These are phyloP conservation scores for Aristolochia fimbriata DNA, from an alignment of 164 flowering plant species.

Conservation along the genomic window DNA sequence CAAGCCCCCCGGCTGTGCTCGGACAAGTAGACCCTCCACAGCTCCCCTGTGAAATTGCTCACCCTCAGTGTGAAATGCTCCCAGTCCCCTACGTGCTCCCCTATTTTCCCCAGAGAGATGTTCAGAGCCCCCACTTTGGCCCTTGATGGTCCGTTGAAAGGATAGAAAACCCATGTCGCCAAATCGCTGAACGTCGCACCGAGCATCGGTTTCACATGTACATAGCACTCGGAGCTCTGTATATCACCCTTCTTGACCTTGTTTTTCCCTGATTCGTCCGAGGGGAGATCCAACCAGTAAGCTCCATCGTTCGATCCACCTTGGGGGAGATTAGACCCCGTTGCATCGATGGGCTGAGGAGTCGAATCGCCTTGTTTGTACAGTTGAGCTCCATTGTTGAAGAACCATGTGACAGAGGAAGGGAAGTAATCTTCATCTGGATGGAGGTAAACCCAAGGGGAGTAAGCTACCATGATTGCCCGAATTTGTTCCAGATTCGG, in stretches of 20 bases:
- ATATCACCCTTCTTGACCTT: slow-evolving; percentile 57
- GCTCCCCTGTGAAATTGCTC: slow-evolving; percentile 47
- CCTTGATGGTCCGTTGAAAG: slow-evolving; percentile 55
- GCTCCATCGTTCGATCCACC: slow-evolving; percentile 61
- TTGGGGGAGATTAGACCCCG: slow-evolving; percentile 73
- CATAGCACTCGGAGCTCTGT: slow-evolving; percentile 32
- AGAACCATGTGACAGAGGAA: slow-evolving; percentile 72
- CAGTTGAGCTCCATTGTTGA: slow-evolving; percentile 55
- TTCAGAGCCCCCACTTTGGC: slow-evolving; percentile 27
- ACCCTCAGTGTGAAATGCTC: slow-evolving; percentile 47
- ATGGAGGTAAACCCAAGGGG: slow-evolving; percentile 67
- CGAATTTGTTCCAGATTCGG: slow-evolving; percentile 48
- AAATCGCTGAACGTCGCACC: slow-evolving; percentile 70
- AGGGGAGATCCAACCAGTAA: slow-evolving; percentile 84
- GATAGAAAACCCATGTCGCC: slow-evolving; percentile 68
- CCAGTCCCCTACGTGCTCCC: slow-evolving; percentile 62
- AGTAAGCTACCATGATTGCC: slow-evolving; percentile 38
- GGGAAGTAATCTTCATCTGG: slow-evolving; percentile 67
- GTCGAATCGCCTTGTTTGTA: slow-evolving; percentile 37
- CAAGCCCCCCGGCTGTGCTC: slow-evolving; percentile 37
- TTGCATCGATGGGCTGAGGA: slow-evolving; percentile 37
- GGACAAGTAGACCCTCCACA: slow-evolving; percentile 28
- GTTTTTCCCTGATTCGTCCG: slow-evolving; percentile 26
- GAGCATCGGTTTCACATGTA: slow-evolving; percentile 65
- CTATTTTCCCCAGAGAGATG: slow-evolving; percentile 33